Evolutionary conservation across 345 rosid genomes (phyloP), one percentile per base, ranked within the genome.

Genomic region (Lenwebbia sp.): DNA sequence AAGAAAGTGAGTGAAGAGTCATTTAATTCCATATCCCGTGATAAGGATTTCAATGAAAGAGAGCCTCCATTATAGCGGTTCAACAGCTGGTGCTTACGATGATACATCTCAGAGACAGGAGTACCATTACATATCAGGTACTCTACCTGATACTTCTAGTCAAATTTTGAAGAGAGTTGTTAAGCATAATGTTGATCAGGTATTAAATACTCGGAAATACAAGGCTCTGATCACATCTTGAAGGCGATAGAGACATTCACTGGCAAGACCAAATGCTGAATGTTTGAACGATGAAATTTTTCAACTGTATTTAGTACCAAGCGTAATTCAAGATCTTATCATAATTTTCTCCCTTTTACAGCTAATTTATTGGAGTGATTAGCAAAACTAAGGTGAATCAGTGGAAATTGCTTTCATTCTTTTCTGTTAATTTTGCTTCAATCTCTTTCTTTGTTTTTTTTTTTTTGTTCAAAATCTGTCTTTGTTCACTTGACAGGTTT

Each of bases 71-170:
- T 54, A 89, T 56, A 91, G 86, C 74, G 90, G 74, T 87, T 87
- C 65, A n/a, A 84, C 82, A 78, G 83, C 78, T 51, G 89, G 86
- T 58, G 85, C 86, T 40, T 33, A 33, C 33, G 44, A 70, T 9
- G 47, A 9, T 33, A 9, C 78, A n/a, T 87, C 84, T 84, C 86
- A 13, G 89, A 89, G 65, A 90, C 87, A 90, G 89, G 50, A 84
- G 89, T 87, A 56, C 82, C 93, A 84, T 49, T 86, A 28, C 13
- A 89, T 65, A 87, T 94, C 94, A 94, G 98, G 97, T 95, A 93
- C 84, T 86, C 56, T 83, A 56, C 78, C 47, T 70, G 47, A 70
- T 33, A 33, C 85, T 85, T 62, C 52, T 62, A 60, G 41, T 65
- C 44, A 85, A 54, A 26, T 54, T 51, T n/a, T 53, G 58, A 78